A percentile compares a stretch with the other conserved stretches of the same genome.
Evolutionary conservation across 306 rosid species (phyloP).

Genomic region (Glycyrrhiza uralensis): DNA sequence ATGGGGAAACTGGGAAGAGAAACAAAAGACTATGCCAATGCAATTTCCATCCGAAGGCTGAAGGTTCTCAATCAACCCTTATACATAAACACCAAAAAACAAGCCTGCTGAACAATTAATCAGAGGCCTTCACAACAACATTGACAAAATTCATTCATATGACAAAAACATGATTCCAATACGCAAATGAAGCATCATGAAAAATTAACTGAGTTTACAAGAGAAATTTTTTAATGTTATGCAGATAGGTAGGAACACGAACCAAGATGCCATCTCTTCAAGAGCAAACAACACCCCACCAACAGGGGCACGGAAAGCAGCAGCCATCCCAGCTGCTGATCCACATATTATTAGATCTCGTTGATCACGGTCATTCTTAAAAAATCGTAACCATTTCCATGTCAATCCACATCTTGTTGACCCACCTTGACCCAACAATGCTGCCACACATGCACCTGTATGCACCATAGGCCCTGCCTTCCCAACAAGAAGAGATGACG

Average conservation of each 20-base stretch:
- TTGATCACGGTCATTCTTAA: conserved; percentile 86
- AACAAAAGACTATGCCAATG: background rate
- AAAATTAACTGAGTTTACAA: conserved; percentile 2
- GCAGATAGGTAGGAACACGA: conserved; percentile 23
- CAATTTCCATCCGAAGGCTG: background rate
- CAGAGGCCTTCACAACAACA: background rate
- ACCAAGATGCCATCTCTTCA: conserved; percentile 98
- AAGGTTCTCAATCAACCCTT: conserved; percentile 16
- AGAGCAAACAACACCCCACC: conserved; percentile 94
- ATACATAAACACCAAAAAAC: background rate
- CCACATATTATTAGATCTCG: conserved; percentile 86
- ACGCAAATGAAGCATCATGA: background rate
- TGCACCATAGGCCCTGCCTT: conserved; percentile 99
- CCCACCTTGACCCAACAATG: conserved; percentile 86
- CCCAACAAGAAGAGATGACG: conserved; percentile 78
- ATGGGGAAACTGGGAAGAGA: background rate
- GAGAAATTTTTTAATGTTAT: conserved; percentile 1
- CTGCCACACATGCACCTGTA: conserved; percentile 90
- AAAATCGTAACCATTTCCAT: conserved; percentile 77
- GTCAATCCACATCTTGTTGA: conserved; percentile 63
- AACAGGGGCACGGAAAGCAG: conserved; percentile 91
- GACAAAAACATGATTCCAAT: conserved; percentile 18
- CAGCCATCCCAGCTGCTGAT: conserved; percentile 95
- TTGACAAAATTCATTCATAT: background rate
- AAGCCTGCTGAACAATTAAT: background rate